A percentile compares a stretch with the other conserved stretches of the same genome.
Conservation (phyloP, 2,329 filamentous ascomycete species). For the Botrytis squamosa region DNA sequence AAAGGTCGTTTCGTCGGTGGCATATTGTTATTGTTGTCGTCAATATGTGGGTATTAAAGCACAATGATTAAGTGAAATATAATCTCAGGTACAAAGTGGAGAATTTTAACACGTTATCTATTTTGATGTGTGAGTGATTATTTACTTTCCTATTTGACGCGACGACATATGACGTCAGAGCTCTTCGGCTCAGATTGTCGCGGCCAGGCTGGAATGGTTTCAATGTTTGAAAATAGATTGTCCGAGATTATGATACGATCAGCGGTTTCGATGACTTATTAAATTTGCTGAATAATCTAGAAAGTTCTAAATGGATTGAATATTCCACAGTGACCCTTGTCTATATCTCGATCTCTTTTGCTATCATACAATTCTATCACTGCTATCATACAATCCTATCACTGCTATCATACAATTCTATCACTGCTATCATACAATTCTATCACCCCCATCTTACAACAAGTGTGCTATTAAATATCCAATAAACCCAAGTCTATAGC, state of each 20-base stretch:
- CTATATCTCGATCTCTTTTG: not conserved
- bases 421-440: not conserved
- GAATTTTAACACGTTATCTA: not conserved
- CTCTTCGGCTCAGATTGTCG: not conserved
- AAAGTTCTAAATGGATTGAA: not conserved
- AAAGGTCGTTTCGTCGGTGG: conserved; percentile 1
- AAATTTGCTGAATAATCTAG: not conserved
- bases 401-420: no score
- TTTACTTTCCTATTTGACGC: not conserved
- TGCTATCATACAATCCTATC: not conserved
- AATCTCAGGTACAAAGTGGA: not conserved
- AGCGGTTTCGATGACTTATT: not conserved
- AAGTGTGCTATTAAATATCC: not conserved
- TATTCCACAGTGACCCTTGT: not conserved
- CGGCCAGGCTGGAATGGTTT: not conserved
- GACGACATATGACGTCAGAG: conserved; percentile 8
- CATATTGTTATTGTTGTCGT: not conserved
- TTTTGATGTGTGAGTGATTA: no score
- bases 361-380: not conserved
- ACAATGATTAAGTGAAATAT: not conserved
- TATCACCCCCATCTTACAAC: no score
- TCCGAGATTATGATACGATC: not conserved
- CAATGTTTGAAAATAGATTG: not conserved
- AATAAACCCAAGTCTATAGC: not conserved
- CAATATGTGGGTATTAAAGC: not conserved